Conservation (phyloP, 768 basidiomycete species). For the Pleurotus tuoliensis region DNA sequence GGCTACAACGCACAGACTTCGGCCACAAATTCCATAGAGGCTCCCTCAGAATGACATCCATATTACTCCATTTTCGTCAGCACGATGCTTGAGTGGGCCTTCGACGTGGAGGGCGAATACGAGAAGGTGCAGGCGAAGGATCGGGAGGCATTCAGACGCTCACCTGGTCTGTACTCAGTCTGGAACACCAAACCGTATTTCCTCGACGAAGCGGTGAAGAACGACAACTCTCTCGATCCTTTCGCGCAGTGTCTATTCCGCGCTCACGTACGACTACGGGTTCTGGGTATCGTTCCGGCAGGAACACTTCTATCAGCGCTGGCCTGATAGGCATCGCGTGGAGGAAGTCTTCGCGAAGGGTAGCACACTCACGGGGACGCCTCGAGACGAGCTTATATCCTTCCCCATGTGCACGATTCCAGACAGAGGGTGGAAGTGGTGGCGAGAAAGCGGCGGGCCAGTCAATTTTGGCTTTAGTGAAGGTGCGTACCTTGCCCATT, state of each 20-base stretch:
- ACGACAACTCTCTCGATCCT: slow-evolving; percentile 6
- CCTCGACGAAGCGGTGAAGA: slow-evolving; percentile 37
- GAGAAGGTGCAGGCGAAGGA: slow-evolving; percentile 39
- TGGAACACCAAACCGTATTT: slow-evolving; percentile 55
- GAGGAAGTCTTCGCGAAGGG: slow-evolving; percentile 36
- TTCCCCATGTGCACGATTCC: slow-evolving; percentile 40
- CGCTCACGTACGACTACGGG: slow-evolving; percentile 39
- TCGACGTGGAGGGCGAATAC: slow-evolving; percentile 41
- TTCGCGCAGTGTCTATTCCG: neutral
- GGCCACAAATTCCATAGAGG: no score
- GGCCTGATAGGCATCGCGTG: slow-evolving; percentile 43
- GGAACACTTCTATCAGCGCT: slow-evolving; percentile 36
- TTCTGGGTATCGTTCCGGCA: slow-evolving; percentile 54
- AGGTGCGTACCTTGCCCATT: slow-evolving; percentile 28
- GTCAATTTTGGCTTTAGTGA: slow-evolving; percentile 48
- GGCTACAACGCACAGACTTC: no score
- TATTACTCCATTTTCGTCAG: slow-evolving; percentile 33
- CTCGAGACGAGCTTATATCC: slow-evolving; percentile 41
- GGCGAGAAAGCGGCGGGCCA: slow-evolving; percentile 45
- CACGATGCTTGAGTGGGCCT: slow-evolving; percentile 41
- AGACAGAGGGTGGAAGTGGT: slow-evolving; percentile 21
- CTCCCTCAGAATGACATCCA: no score
- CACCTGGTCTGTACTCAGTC: slow-evolving; percentile 47
- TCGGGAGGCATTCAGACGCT: slow-evolving; percentile 37
- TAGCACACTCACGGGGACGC: slow-evolving; percentile 19